A percentile compares a stretch with the other conserved stretches of the same genome.
These are phyloP conservation scores for Candida awuae DNA, from an alignment of 805 yeast species.

Conservation along the genomic window DNA sequence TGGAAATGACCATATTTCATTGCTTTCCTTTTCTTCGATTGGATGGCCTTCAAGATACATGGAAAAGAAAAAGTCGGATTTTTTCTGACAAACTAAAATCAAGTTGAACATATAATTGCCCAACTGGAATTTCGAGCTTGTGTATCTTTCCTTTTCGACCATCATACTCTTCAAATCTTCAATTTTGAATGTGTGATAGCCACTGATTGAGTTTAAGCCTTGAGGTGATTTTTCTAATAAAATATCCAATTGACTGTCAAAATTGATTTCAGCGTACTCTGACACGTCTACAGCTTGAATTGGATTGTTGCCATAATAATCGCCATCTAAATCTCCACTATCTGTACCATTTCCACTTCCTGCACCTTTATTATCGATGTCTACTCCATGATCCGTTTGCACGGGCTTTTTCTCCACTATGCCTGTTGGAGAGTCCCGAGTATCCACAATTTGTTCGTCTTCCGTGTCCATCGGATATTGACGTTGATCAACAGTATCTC, in stretches of 20 bases:
- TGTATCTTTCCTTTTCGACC: conserved; percentile 27
- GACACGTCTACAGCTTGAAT: not conserved
- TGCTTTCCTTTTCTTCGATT: conserved; percentile 19
- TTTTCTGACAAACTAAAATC: conserved; percentile 7
- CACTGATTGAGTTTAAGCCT: conserved; percentile 27
- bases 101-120: conserved; percentile 34
- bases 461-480: too few species aligned
- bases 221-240: conserved; percentile 23
- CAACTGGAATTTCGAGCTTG: conserved; percentile 41
- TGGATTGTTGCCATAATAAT: not conserved
- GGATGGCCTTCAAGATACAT: conserved; percentile 75
- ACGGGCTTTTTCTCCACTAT: too few species aligned
- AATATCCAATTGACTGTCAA: conserved; percentile 12
- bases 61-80: conserved; percentile 43
- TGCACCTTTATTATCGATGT: not conserved
- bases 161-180: conserved; percentile 23
- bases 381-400: not conserved
- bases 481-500: too few species aligned
- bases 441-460: too few species aligned
- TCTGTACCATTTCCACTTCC: not conserved
- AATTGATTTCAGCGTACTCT: not conserved
- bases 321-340: not conserved
- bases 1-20: conserved; percentile 72
- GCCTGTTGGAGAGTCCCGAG: not conserved
- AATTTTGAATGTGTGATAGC: conserved; percentile 34